Evolutionary conservation across 345 rosid genomes (phyloP).

Genomic region (Mercurialis annua): DNA sequence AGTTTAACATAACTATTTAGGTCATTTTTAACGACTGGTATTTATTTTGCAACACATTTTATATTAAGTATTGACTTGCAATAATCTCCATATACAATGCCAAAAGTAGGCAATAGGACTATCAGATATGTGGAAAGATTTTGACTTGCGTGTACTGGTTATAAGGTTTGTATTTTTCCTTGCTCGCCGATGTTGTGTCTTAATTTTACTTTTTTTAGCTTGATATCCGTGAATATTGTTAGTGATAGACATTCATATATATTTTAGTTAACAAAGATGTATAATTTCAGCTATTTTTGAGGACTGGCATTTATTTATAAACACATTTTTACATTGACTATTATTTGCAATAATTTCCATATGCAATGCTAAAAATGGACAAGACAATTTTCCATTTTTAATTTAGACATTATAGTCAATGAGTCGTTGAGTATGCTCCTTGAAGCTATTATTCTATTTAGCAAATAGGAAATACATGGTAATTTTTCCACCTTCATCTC

Average conservation of each 20-base stretch:
- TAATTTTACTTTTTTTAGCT: conserved; percentile 4
- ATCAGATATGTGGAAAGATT: conserved; percentile 99
- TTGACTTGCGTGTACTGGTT: conserved; percentile 90
- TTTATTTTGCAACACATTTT: conserved; percentile 19
- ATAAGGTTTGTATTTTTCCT: conserved; percentile 59
- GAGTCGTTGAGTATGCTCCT: not conserved
- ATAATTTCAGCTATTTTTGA: no score
- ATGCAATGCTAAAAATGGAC: not conserved
- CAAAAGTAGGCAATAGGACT: conserved; percentile 45
- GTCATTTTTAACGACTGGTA: conserved; percentile 5
- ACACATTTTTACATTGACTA: not conserved
- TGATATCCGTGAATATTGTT: no score
- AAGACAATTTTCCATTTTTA: not conserved
- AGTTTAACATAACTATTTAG: not conserved
- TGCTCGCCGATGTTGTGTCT: not conserved
- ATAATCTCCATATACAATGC: not conserved
- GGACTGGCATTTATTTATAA: not conserved
- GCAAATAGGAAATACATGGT: conserved; percentile 1
- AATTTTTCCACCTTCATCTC: not conserved
- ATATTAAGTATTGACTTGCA: conserved; percentile 70
- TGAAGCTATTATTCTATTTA: not conserved
- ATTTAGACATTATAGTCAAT: not conserved
- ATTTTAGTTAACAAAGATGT: no score
- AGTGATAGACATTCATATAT: no score
- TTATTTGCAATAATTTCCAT: not conserved